Evolutionary conservation across 768 basidiomycete genomes (phyloP), one percentile per base, ranked within the genome.

Genomic region (Cyclocybe aegerita): DNA sequence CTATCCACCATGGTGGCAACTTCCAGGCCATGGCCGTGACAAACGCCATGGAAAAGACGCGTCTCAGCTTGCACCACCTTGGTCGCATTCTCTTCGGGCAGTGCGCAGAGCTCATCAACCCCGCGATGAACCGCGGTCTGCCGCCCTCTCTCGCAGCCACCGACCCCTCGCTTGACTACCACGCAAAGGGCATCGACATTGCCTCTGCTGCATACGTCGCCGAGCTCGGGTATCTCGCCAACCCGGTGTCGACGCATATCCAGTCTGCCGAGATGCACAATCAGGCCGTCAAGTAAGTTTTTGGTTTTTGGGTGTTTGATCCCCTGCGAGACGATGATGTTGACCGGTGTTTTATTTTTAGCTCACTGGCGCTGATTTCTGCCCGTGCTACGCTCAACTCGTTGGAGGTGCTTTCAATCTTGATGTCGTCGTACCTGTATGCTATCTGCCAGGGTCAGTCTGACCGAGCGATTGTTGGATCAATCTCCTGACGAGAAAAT

Each of bases 211-310:
- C 92, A 0, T 93, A 94, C 63, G 79, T 85, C 2, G 75, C 85
- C 40, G 92, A 94, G 67, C 79, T 94, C 31, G 91, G 90, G 29
- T 85, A 79, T 61, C 78, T 93, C 17, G 91, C 88, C 14, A 89
- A 82, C 70, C 90, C 92, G 0, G 90, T 93, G 9, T 87, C 86
- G 2, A 90, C 89, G 0, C 86, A 88, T 57, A 82, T 91, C 43
- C 90, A 93, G 60, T 87, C 86, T 1, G 91, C 91, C 1, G 91
- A 94, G 70, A 90, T 93, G 88, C 89, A 92, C 63, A 94, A 94
- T 58, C 92, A 94, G 66, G 88, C 92, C 39, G 81, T 94, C 67
- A 94, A 94, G 88, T 90, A 55, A 53, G 87, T 73, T 5, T 46
- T 33, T 29, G 34, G 9, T 17, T 10, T 42, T 45, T 42, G 10